Evolutionary conservation across 2,329 filamentous ascomycete genomes (phyloP), one percentile per base, ranked within the genome.

Genomic region (Ophiostoma piceae): DNA sequence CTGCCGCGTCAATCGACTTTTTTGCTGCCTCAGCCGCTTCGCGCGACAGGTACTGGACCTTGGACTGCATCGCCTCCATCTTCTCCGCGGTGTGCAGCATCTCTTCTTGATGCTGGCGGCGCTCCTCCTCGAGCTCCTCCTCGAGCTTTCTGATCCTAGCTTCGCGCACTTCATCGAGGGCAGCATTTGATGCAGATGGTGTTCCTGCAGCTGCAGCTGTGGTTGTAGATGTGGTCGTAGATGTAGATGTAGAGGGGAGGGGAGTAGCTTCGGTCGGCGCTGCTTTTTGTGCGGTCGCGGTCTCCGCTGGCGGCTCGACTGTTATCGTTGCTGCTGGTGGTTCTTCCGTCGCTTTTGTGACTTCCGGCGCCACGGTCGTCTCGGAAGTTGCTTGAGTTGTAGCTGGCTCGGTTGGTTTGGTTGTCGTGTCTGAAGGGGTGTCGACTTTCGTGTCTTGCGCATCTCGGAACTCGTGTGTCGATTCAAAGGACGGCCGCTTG

Each of bases 51-150:
- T 96, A 97, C 74, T 94, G 90, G 37, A 99, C 81, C 77, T 99
- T 98, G 7, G 92, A 88, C 78, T 98, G 92, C 1, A 99, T 81
- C 3, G 94, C 91, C 81, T 99, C 95, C 69, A 97, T 95, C 47
- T 91, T 88, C 79, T 99, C 95, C 7, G 94, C 85, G 73, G 97
- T 92, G 67, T 85, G 85, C 75, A 95, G 88, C 57, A 93, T 85
- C 77, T 98, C 95, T 74, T 95, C 92, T 71, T 94, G 90, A 73
- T 92, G 87, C 72, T 88, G 85, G 43, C 68, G 84, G 80, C 75
- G 82, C 76, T 75, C 72, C 16, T 79, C 78, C 57, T 79, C 76
- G 39, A 79, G 71, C 19, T 76, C 73, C 5, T 76, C 77, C 68
- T 80, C 78, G 4, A 81, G 74, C 64, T 81, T 79, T 66, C 75